Percentiles rank a stretch among this genome's conserved stretches.
These are phyloP conservation scores for Lachnellula suecica DNA, from an alignment of 2,329 filamentous ascomycete genomes.

Conservation along the genomic window DNA sequence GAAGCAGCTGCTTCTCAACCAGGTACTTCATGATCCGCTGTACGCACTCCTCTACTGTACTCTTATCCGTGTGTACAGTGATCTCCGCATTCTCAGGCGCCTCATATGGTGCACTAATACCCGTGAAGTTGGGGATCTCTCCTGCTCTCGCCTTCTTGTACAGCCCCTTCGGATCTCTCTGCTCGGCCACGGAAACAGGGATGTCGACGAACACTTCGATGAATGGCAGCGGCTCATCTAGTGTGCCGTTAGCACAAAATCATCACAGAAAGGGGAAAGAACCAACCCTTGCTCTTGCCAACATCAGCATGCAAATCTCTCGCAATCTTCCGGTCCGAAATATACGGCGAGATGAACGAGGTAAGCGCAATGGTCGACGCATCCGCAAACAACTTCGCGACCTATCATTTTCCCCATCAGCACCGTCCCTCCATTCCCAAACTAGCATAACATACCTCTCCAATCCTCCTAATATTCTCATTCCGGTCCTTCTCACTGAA, in stretches of 20 bases:
- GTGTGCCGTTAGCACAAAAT: too few relatives aligned
- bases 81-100: conserved; percentile 84
- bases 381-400: conserved; percentile 96
- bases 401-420: conserved; percentile 43
- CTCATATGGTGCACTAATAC: conserved; percentile 94
- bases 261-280: too few relatives aligned
- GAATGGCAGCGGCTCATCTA: conserved; percentile 69
- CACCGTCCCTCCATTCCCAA: not conserved
- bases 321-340: conserved; percentile 79
- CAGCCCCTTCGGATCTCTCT: conserved; percentile 93
- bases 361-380: conserved; percentile 84
- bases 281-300: conserved; percentile 43
- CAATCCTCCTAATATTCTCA: conserved; percentile 97
- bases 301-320: conserved; percentile 73
- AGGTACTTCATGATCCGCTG: conserved; percentile 80
- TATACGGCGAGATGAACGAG: conserved; percentile 96
- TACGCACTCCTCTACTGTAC: conserved; percentile 85
- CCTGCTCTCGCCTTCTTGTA: conserved; percentile 96
- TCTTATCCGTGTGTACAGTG: conserved; percentile 78
- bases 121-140: conserved; percentile 96
- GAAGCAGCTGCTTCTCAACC: conserved; percentile 63
- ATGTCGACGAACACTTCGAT: conserved; percentile 94
- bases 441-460: conserved; percentile 56
- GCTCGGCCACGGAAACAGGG: conserved; percentile 85
- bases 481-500: conserved; percentile 92